phyloP scores from a whole-genome alignment of 805 yeast genomes.

The Vanderwaltozyma tropicalis region DNA sequence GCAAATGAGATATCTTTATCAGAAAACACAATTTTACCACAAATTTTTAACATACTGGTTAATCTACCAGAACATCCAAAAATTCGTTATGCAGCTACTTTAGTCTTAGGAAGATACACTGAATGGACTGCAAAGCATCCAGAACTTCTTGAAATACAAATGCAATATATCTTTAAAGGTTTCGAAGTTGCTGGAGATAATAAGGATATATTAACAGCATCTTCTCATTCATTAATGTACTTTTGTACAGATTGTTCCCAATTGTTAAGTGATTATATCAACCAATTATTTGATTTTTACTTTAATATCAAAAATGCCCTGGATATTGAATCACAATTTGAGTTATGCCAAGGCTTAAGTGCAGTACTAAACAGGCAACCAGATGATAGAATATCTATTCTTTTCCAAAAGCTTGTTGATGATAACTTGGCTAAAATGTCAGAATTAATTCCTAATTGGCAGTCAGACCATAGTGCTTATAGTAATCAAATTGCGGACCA shows the following conservation, averaged over 20 bases:
- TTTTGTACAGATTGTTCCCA: conserved; percentile 85
- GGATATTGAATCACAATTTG: conserved; percentile 61
- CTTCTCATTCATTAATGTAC: conserved; percentile 87
- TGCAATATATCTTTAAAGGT: conserved; percentile 75
- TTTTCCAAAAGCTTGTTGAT: conserved; percentile 60
- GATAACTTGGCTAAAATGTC: conserved; percentile 31
- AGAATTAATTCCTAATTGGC: conserved; percentile 18
- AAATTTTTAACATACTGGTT: conserved; percentile 44
- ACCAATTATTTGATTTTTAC: conserved; percentile 68
- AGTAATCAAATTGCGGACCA: conserved; percentile 54
- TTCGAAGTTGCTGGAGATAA: conserved; percentile 33
- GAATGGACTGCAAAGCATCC: conserved; percentile 91
- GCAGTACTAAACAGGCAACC: conserved; percentile 62
- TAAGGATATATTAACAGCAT: conserved; percentile 56
- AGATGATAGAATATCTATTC: conserved; percentile 40
- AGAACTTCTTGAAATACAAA: conserved; percentile 67
- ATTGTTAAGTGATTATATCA: conserved; percentile 53
- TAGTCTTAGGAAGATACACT: conserved; percentile 91
- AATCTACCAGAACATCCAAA: conserved; percentile 74
- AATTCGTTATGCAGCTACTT: conserved; percentile 83
- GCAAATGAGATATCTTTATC: conserved; percentile 72
- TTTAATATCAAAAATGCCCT: conserved; percentile 42
- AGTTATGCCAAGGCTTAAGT: conserved; percentile 82
- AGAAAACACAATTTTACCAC: conserved; percentile 62
- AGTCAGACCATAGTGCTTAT: conserved; percentile 22